Conservation (phyloP, 2,329 filamentous ascomycete species). For the Hansfordia pulvinata region DNA sequence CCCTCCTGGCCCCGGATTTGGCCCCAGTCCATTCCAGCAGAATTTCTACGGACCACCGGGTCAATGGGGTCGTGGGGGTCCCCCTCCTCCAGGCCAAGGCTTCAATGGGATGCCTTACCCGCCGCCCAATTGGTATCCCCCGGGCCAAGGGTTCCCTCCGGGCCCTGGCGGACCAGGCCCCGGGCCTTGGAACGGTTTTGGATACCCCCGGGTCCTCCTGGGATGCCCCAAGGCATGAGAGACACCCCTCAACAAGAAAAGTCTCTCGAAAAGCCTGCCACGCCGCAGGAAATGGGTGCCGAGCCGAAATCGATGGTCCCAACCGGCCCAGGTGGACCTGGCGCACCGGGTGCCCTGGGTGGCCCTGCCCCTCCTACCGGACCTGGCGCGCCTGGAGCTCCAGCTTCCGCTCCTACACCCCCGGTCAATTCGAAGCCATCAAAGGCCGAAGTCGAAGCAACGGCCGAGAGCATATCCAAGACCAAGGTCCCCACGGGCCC, state of each 20-base stretch:
- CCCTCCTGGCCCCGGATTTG: slow-evolving; percentile 15
- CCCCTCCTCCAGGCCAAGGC: slow-evolving; percentile 39
- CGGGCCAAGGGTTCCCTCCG: slow-evolving; percentile 61
- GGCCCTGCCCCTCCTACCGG: slow-evolving; percentile 32
- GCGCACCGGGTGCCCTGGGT: slow-evolving; percentile 22
- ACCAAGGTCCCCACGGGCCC: slow-evolving; percentile 30
- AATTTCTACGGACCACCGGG: slow-evolving; percentile 29
- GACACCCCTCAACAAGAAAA: neutral
- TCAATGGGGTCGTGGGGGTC: slow-evolving; percentile 39
- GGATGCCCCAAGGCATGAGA: neutral
- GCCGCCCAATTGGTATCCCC: slow-evolving; percentile 66
- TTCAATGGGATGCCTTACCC: slow-evolving; percentile 70
- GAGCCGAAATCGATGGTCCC: too few species aligned
- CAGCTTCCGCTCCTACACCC: slow-evolving; percentile 41
- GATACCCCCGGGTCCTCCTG: slow-evolving; percentile 30
- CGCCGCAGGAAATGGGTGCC: too few species aligned
- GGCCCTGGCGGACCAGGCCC: too few species aligned
- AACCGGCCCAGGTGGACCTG: slow-evolving; percentile 41
- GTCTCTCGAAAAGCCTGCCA: too few species aligned
- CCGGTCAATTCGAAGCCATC: slow-evolving; percentile 58
- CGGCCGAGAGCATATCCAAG: slow-evolving; percentile 33
- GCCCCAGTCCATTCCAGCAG: slow-evolving; percentile 27
- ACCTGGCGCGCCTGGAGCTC: slow-evolving; percentile 31
- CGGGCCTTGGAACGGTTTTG: slow-evolving; percentile 42
- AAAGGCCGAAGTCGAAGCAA: slow-evolving; percentile 35